phyloP scores from a whole-genome alignment of 768 basidiomycete genomes.

The Kwoniella botswanensis region DNA sequence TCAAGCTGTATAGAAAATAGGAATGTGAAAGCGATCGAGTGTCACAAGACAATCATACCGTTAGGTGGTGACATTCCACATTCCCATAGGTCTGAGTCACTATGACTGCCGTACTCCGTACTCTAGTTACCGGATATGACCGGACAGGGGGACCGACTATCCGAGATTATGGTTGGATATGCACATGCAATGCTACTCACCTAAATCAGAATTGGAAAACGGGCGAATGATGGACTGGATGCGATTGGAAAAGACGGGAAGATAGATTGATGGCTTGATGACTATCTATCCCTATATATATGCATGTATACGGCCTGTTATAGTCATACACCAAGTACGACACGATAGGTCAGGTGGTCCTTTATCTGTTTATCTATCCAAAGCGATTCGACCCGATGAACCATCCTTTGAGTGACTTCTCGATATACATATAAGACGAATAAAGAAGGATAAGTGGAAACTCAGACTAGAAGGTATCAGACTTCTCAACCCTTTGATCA shows the following conservation, averaged over 20 bases:
- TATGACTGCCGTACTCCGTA: neutral
- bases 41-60: too few species aligned
- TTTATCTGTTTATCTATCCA: neutral
- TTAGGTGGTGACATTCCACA: too few species aligned
- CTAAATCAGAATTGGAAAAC: neutral
- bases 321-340: neutral
- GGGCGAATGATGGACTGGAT: neutral
- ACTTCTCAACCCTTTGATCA: neutral
- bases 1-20: too few species aligned
- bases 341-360: neutral
- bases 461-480: neutral
- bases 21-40: too few species aligned
- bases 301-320: neutral
- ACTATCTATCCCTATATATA: neutral
- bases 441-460: neutral
- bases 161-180: neutral
- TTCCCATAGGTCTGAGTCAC: too few species aligned
- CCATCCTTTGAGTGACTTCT: neutral
- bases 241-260: neutral
- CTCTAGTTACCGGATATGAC: slow-evolving; percentile 1
- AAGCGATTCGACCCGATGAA: neutral
- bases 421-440: neutral
- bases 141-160: neutral
- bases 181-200: slow-evolving; percentile 5
- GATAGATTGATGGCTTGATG: neutral